Evolutionary conservation across 2,329 filamentous ascomycete species (phyloP).

Genomic region (Beauveria rudraprayagi): DNA sequence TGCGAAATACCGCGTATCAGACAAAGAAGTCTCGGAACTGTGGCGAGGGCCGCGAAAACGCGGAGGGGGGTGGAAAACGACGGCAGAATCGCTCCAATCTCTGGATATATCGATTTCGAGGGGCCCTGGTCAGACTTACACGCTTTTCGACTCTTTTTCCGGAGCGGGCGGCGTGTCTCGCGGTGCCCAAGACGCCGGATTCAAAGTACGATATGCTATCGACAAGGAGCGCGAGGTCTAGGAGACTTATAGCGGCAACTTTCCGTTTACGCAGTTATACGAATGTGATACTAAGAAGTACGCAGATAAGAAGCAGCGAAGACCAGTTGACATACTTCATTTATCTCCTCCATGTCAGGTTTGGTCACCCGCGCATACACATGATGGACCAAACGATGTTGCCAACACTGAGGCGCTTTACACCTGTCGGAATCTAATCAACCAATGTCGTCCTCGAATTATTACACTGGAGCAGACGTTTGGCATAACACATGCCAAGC

Average conservation of each 20-base stretch:
- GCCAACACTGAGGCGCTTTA: conserved; percentile 56
- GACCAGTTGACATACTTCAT: conserved; percentile 61
- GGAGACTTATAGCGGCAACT: conserved; percentile 51
- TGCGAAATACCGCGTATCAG: conserved; percentile 16
- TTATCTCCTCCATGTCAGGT: conserved; percentile 71
- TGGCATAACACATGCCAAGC: conserved; percentile 50
- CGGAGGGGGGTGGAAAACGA: conserved; percentile 11
- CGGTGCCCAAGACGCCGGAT: conserved; percentile 51
- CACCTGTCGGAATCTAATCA: conserved; percentile 46
- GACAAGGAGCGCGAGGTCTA: conserved; percentile 54
- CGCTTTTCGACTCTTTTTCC: conserved; percentile 63
- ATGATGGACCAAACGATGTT: conserved; percentile 60
- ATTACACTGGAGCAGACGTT: conserved; percentile 75
- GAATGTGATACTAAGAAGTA: conserved; percentile 42
- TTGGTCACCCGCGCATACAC: conserved; percentile 65
- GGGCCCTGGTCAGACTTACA: conserved; percentile 43
- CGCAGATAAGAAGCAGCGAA: conserved; percentile 25
- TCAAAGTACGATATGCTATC: conserved; percentile 53
- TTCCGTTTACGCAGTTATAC: conserved; percentile 41
- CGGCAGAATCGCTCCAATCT: background rate
- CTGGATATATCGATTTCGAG: background rate
- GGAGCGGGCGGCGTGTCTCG: conserved; percentile 64
- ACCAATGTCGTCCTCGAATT: conserved; percentile 53
- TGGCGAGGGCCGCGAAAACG: background rate
- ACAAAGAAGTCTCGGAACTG: background rate